Evolutionary conservation across 2,329 filamentous ascomycete genomes (phyloP).

Genomic region (Talaromyces amestolkiae): DNA sequence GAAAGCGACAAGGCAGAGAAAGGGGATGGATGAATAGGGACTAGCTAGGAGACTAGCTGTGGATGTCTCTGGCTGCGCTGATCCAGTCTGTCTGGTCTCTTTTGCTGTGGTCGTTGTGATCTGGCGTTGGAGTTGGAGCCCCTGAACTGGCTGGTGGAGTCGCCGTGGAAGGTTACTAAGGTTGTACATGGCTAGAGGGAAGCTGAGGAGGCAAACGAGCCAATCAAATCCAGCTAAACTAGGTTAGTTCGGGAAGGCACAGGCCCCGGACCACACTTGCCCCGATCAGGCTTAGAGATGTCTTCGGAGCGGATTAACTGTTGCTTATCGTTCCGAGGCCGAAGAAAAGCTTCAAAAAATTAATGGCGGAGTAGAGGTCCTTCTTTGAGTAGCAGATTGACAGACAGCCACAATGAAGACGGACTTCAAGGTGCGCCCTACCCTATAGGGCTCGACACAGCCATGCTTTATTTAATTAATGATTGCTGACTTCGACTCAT

Average conservation of each 20-base stretch:
- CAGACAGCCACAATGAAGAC: conserved; percentile 75
- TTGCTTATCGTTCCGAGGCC: conserved; percentile 27
- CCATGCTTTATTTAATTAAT: no score
- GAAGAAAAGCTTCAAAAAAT: conserved; percentile 21
- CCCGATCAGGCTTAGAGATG: conserved; percentile 26
- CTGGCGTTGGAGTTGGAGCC: conserved; percentile 1
- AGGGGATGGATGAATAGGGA: conserved; percentile 10
- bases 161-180: not conserved
- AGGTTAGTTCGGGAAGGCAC: conserved; percentile 24
- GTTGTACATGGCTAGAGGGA: conserved; percentile 9
- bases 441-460: not conserved
- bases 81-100: conserved; percentile 1
- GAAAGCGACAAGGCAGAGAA: conserved; percentile 1
- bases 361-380: conserved; percentile 14
- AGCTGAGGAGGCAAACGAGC: conserved; percentile 20
- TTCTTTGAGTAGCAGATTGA: conserved; percentile 6
- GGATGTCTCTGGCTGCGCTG: not conserved
- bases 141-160: conserved; percentile 10
- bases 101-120: not conserved
- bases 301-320: conserved; percentile 27
- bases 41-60: conserved; percentile 9
- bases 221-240: conserved; percentile 18
- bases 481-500: conserved; percentile 15
- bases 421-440: conserved; percentile 78
- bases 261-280: conserved; percentile 33